These are phyloP conservation scores for Eimeria zaria DNA, from an alignment of 169 alveolate genomes.

Conservation along the genomic window DNA sequence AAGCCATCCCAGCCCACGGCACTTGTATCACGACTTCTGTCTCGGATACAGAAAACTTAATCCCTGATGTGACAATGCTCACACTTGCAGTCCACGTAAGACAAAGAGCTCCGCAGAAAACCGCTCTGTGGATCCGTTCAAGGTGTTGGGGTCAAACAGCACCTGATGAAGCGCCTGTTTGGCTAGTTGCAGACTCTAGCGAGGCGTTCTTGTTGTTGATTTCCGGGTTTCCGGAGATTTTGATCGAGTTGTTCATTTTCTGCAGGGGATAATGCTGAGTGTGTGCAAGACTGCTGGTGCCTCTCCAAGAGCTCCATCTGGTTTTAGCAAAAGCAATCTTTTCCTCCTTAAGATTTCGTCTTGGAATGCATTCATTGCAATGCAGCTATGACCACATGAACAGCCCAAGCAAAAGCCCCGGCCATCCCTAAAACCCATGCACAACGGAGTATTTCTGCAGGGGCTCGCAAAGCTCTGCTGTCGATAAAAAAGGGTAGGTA, in stretches of 20 bases:
- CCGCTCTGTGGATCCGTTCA: background rate
- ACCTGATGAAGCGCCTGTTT: conserved; percentile 29
- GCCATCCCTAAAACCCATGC: background rate
- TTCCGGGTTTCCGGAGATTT: background rate
- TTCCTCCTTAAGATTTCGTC: conserved; percentile 8
- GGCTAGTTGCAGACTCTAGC: conserved; percentile 39
- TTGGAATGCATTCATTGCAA: background rate
- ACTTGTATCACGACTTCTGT: conserved; percentile 46
- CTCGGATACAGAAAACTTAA: conserved; percentile 31
- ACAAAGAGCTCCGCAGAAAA: background rate
- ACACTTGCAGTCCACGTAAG: background rate
- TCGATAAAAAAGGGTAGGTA: background rate
- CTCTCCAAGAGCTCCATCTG: background rate
- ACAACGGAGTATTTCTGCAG: background rate
- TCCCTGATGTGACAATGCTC: background rate
- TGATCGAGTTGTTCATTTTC: background rate
- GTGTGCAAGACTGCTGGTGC: background rate
- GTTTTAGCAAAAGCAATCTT: background rate
- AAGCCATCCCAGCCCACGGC: conserved; percentile 43
- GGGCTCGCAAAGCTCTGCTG: background rate
- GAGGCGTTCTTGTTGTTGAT: conserved; percentile 3
- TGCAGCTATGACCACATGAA: conserved; percentile 5
- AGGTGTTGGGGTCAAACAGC: background rate
- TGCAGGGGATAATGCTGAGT: background rate
- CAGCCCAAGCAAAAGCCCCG: background rate